Percentiles rank a stretch among this genome's conserved stretches.
Conservation (phyloP, 495 filamentous ascomycete genomes). For the Penicillium angulare region DNA sequence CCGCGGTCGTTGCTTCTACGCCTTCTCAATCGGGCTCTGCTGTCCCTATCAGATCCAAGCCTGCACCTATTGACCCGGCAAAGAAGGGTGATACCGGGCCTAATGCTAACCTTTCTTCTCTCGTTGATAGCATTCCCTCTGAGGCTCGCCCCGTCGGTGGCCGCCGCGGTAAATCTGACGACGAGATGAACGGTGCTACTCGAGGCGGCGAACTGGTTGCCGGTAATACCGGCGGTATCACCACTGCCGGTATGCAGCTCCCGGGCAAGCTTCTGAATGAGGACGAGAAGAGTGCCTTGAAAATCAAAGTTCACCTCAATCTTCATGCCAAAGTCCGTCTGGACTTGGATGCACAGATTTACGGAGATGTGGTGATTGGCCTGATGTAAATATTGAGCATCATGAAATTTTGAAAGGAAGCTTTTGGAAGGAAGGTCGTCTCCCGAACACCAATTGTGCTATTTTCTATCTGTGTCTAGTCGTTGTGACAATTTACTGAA, state of each 20-base stretch:
- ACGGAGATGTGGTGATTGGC: conserved; percentile 23
- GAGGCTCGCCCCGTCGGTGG: conserved; percentile 13
- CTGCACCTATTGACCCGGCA: too few relatives aligned
- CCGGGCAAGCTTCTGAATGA: conserved; percentile 11
- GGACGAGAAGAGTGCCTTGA: conserved; percentile 18
- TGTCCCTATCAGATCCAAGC: too few relatives aligned
- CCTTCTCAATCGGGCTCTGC: too few relatives aligned
- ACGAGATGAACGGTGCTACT: conserved; percentile 6
- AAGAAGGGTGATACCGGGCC: too few relatives aligned
- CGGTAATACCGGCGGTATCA: not conserved
- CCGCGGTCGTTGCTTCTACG: not conserved
- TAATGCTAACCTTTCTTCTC: conserved; percentile 10
- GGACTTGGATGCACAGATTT: conserved; percentile 24
- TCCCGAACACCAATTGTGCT: too few relatives aligned
- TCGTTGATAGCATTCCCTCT: conserved; percentile 3
- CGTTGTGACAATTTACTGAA: too few relatives aligned
- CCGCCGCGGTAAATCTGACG: conserved; percentile 13
- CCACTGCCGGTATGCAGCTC: conserved; percentile 6
- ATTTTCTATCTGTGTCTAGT: too few relatives aligned
- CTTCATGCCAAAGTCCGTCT: conserved; percentile 22
- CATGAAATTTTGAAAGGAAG: too few relatives aligned
- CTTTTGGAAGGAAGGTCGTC: too few relatives aligned
- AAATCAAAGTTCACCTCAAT: conserved; percentile 25
- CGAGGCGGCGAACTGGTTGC: not conserved
- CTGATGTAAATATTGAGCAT: too few relatives aligned